These are phyloP conservation scores for Phyllosticta capitalensis DNA, from an alignment of 2,329 filamentous ascomycete genomes.

Conservation along the genomic window DNA sequence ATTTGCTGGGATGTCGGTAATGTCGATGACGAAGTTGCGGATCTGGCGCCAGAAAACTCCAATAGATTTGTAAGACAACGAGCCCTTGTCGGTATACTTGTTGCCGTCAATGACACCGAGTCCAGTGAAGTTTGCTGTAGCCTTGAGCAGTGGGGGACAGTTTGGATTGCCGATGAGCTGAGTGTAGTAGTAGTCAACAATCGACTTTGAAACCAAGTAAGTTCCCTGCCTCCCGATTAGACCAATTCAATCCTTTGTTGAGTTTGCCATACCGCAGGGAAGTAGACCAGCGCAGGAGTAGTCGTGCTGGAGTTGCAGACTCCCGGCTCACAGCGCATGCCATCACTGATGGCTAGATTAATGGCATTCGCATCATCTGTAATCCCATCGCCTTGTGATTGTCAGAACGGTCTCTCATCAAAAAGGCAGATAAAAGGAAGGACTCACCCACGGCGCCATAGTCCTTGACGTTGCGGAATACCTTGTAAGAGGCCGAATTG, in stretches of 20 bases:
- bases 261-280: slow-evolving; percentile 30
- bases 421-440: background rate
- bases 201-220: slow-evolving; percentile 47
- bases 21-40: slow-evolving; percentile 56
- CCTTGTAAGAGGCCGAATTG: slow-evolving; percentile 27
- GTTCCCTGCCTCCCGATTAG: slow-evolving; percentile 31
- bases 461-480: slow-evolving; percentile 35
- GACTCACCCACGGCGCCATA: slow-evolving; percentile 31
- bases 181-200: slow-evolving; percentile 56
- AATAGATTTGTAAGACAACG: slow-evolving; percentile 38
- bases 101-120: slow-evolving; percentile 51
- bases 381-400: slow-evolving; percentile 21
- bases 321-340: slow-evolving; percentile 33
- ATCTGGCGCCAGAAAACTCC: slow-evolving; percentile 58
- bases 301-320: slow-evolving; percentile 37
- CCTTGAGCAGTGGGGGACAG: slow-evolving; percentile 46
- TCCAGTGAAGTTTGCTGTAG: slow-evolving; percentile 42
- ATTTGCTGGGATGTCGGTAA: slow-evolving; percentile 40
- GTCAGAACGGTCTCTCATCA: background rate
- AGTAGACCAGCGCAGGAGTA: slow-evolving; percentile 48
- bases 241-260: background rate
- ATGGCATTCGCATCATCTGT: slow-evolving; percentile 46
- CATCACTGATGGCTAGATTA: slow-evolving; percentile 32
- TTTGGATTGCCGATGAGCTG: slow-evolving; percentile 53
- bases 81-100: slow-evolving; percentile 34